Evolutionary conservation across 768 basidiomycete species (phyloP).

Genomic region (Auricularia sp.): DNA sequence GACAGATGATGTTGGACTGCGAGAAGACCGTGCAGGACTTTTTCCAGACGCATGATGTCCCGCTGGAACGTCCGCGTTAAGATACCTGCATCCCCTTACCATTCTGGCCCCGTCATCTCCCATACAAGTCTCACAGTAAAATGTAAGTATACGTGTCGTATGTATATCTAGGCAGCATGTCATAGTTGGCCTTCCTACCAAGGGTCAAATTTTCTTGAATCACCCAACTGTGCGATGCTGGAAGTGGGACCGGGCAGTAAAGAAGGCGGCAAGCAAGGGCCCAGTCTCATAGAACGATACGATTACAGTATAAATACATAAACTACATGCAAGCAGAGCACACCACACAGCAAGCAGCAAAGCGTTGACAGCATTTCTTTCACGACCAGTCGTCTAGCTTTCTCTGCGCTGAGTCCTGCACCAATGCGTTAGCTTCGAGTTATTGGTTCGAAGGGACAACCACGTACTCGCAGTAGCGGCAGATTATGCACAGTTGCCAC

Average conservation of each 20-base stretch:
- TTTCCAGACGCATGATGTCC: conserved; percentile 66
- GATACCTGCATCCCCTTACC: not conserved
- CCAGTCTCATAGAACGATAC: too few species aligned
- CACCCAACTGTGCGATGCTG: too few species aligned
- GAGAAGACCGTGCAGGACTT: conserved; percentile 58
- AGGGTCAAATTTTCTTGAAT: too few species aligned
- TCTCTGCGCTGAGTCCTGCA: not conserved
- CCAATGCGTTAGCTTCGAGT: not conserved
- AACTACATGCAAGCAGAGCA: not conserved
- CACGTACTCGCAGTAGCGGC: conserved; percentile 50
- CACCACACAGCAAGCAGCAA: not conserved
- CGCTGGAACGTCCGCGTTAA: conserved; percentile 32
- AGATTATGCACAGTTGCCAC: conserved; percentile 69
- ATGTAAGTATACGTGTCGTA: not conserved
- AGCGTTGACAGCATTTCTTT: not conserved
- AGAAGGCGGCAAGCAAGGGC: too few species aligned
- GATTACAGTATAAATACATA: not conserved
- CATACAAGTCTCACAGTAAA: not conserved
- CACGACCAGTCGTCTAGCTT: not conserved
- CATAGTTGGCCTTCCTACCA: too few species aligned
- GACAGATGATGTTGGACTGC: conserved; percentile 68
- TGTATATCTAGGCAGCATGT: too few species aligned
- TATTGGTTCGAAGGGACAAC: not conserved
- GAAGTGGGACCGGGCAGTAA: too few species aligned
- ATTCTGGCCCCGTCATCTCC: not conserved